Conservation (phyloP, 192 early-diverging fungal species). For the Rhizophagus clarus region DNA sequence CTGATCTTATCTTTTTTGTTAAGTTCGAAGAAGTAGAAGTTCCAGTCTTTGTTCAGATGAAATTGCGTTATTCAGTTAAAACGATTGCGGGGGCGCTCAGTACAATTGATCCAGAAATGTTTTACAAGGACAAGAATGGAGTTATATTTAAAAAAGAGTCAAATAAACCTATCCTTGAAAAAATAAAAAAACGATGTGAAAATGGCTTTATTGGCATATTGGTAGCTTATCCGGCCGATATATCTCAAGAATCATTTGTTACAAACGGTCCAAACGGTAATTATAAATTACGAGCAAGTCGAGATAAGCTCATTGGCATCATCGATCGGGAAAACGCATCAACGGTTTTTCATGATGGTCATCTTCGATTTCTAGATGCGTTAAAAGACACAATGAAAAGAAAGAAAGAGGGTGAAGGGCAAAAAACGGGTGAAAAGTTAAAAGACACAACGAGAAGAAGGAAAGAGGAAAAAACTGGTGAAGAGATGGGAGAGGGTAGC, state of each 20-base stretch:
- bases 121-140: not conserved
- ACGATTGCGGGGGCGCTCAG: not conserved
- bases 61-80: constrained; percentile 6
- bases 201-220: not conserved
- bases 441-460: too few relatives aligned
- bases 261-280: not conserved
- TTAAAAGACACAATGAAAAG: not conserved
- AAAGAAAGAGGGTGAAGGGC: too few relatives aligned
- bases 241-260: constrained; percentile 11
- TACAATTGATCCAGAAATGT: constrained; percentile 1
- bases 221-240: constrained; percentile 8
- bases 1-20: constrained; percentile 25
- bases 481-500: too few relatives aligned
- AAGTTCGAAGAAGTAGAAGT: not conserved
- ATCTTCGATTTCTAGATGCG: not conserved
- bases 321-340: constrained; percentile 6
- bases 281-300: not conserved
- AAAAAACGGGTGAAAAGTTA: too few relatives aligned
- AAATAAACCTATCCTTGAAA: not conserved
- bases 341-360: not conserved
- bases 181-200: not conserved
- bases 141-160: not conserved
- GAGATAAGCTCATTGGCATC: constrained; percentile 8
- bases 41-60: constrained; percentile 23
- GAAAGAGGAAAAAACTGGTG: too few relatives aligned